These are phyloP conservation scores for Monosporascus sp. DNA, from an alignment of 2,329 filamentous ascomycete genomes.

Conservation along the genomic window DNA sequence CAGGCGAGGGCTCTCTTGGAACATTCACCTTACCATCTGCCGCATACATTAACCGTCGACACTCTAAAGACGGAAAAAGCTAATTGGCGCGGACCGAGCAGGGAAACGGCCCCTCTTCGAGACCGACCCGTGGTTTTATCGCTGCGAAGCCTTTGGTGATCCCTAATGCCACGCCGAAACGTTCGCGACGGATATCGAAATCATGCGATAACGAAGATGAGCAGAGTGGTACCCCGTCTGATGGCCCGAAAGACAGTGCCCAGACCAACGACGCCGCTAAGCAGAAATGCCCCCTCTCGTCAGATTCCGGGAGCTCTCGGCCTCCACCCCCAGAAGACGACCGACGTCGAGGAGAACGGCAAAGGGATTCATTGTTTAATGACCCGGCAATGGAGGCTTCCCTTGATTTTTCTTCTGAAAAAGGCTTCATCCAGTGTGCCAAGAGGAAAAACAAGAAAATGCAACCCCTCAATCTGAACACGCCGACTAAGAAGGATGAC, in stretches of 20 bases:
- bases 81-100: conserved; percentile 14
- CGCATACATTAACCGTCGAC: conserved; percentile 1
- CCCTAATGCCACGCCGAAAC: conserved; percentile 30
- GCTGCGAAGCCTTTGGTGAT: conserved; percentile 22
- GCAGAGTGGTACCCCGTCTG: conserved; percentile 3
- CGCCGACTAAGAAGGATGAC: conserved; percentile 31
- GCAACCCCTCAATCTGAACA: conserved; percentile 13
- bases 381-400: conserved; percentile 40
- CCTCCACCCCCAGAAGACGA: conserved; percentile 14
- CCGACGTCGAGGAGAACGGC: conserved; percentile 23
- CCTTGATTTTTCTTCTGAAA: conserved; percentile 53
- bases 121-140: conserved; percentile 2
- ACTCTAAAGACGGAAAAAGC: conserved; percentile 9
- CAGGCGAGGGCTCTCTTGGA: not conserved
- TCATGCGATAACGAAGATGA: conserved; percentile 11
- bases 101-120: conserved; percentile 8
- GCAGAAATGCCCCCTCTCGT: conserved; percentile 21
- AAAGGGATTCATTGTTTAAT: conserved; percentile 30
- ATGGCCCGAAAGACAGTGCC: conserved; percentile 14
- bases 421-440: conserved; percentile 49
- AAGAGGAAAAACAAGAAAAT: conserved; percentile 40
- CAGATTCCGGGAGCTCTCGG: conserved; percentile 16
- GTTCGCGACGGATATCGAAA: conserved; percentile 24
- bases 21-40: not conserved
- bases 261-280: conserved; percentile 18